These are phyloP conservation scores for Speleostelium caveatum DNA, from an alignment of 78 protist genomes.

Conservation along the genomic window DNA sequence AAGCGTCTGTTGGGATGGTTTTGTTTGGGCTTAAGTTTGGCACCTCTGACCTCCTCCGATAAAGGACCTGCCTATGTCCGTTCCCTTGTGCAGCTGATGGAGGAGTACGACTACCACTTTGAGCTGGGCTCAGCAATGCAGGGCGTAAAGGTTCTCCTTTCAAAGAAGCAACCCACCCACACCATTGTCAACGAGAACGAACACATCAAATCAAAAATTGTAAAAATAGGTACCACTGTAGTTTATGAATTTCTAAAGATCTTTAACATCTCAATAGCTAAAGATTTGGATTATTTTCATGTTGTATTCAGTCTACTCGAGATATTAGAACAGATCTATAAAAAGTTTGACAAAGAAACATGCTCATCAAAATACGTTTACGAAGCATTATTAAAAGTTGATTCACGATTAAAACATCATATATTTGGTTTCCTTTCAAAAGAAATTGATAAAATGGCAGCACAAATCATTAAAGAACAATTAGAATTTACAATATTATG, in stretches of 20 bases:
- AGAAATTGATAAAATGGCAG: slow-evolving; percentile 64
- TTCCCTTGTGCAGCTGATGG: slow-evolving; percentile 68
- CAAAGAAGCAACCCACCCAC: slow-evolving; percentile 55
- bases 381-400: slow-evolving; percentile 50
- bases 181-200: slow-evolving; percentile 66
- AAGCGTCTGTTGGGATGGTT: slow-evolving; percentile 64
- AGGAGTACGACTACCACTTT: slow-evolving; percentile 71
- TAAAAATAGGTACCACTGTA: slow-evolving; percentile 65
- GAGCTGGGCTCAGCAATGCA: slow-evolving; percentile 64
- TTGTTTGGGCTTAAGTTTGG: slow-evolving; percentile 70
- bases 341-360: slow-evolving; percentile 64
- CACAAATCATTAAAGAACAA: slow-evolving; percentile 43
- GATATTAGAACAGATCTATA: slow-evolving; percentile 62
- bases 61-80: slow-evolving; percentile 69
- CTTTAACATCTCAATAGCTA: slow-evolving; percentile 64
- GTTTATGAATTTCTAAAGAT: slow-evolving; percentile 71
- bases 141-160: slow-evolving; percentile 60
- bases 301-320: slow-evolving; percentile 58
- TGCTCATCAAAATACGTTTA: slow-evolving; percentile 67
- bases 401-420: slow-evolving; percentile 48
- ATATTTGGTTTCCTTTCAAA: slow-evolving; percentile 73
- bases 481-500: slow-evolving; percentile 41
- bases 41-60: slow-evolving; percentile 58
- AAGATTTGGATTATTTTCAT: slow-evolving; percentile 71
- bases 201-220: slow-evolving; percentile 71